Base-by-base conservation (phyloP, 129 eudicot species). In the Saussurea involucrata region DNA sequence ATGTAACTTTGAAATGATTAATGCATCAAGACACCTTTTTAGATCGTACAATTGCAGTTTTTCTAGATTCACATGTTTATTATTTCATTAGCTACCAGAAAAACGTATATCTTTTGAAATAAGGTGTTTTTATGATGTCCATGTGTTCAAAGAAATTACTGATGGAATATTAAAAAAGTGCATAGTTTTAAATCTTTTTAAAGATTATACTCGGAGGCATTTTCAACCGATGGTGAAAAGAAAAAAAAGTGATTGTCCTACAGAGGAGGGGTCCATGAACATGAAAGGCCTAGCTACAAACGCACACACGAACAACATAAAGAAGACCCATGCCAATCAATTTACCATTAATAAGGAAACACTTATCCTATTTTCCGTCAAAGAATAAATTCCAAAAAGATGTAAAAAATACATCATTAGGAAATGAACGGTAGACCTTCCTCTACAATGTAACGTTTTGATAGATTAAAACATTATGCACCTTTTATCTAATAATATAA, bases 261-360 rank as follows among this genome's bases (percentile, higher is more conserved):
- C 68, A 37, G 27, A 18, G 61, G 58, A 74, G 78, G 71, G 69
- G 78, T 74, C 78, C 69, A 74, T 74, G 61, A 74, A 61, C 71
- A 76, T 76, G 74, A 66, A 76, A 66, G 67, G 74, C 66, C 68
- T 76, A 67, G 81, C 81, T 76, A 76, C 53, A 65, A 76, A 46
- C 53, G 55, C 58, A 66, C 74, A 21, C 66, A 42, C 13, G 55
- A 76, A 67, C 64, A 44, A 66, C 67, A 76, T 46, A 76, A 76
- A 76, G 55, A 76, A 34, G 27, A 76, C 74, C 73, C 80, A 76
- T 29, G 58, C 74, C 57, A 76, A 67, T 67, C 55, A 76, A 46
- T 68, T 49, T 76, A 76, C 80, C 34, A 76, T 28, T 32, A 76
- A 66, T 9, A 67, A 66, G 33, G 73, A 66, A 66, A 66, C 74